Evolutionary conservation across 208 protist genomes (phyloP).

Genomic region (Porcisia deanei): DNA sequence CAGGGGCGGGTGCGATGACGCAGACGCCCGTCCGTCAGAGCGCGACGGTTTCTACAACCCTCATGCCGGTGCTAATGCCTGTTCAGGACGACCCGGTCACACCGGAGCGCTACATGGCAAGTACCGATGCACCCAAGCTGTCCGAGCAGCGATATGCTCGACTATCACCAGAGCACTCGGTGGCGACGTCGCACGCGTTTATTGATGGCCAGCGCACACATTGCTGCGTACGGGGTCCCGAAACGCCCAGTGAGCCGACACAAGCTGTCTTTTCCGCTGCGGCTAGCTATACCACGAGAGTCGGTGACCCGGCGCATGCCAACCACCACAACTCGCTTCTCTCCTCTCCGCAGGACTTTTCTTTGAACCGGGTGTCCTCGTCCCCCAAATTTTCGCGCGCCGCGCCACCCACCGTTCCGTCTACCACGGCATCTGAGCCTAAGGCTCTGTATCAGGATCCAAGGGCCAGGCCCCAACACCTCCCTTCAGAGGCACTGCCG

Average conservation of each 20-base stretch:
- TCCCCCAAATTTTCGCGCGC: not conserved
- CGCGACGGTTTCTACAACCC: not conserved
- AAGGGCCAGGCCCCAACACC: not conserved
- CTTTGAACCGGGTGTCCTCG: not conserved
- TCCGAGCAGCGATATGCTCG: not conserved
- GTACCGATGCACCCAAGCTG: not conserved
- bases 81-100: constrained; percentile 13
- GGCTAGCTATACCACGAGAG: not conserved
- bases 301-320: not conserved
- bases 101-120: constrained; percentile 19
- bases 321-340: not conserved
- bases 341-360: not conserved
- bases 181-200: not conserved
- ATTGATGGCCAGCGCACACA: constrained; percentile 1
- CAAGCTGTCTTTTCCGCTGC: not conserved
- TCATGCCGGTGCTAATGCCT: constrained; percentile 1
- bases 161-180: not conserved
- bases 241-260: not conserved
- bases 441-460: not conserved
- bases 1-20: not conserved
- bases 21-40: not conserved
- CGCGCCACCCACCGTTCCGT: not conserved
- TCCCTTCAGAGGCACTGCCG: not conserved
- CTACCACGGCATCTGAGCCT: constrained; percentile 4
- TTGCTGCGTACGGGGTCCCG: not conserved